Evolutionary conservation across 345 rosid species (phyloP).

Genomic region (Triadica sebifera): DNA sequence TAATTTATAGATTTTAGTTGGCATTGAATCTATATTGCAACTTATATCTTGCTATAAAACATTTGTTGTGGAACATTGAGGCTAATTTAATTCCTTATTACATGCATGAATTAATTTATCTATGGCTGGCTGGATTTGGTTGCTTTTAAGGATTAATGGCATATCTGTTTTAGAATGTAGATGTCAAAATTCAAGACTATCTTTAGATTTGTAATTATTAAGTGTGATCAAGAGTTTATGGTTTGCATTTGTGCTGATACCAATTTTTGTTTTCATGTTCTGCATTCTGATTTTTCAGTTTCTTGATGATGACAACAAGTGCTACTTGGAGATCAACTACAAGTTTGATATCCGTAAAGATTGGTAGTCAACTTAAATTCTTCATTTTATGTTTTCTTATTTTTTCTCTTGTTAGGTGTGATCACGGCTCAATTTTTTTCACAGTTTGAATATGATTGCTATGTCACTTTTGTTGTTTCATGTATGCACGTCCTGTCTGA

Average conservation of each 20-base stretch:
- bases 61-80: no score
- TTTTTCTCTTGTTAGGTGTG: neutral
- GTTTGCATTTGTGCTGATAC: neutral
- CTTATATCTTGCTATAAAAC: no score
- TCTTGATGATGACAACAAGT: conserved; percentile 77
- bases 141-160: no score
- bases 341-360: conserved; percentile 83
- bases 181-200: neutral
- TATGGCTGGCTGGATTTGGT: no score
- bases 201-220: neutral
- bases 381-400: neutral
- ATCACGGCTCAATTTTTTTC: conserved; percentile 7
- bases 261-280: conserved; percentile 1
- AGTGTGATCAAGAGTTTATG: neutral
- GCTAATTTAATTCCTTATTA: neutral
- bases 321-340: conserved; percentile 88
- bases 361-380: conserved; percentile 34
- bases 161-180: no score
- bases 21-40: no score
- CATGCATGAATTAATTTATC: neutral
- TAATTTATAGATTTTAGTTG: no score
- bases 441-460: conserved; percentile 13
- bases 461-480: conserved; percentile 10
- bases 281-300: conserved; percentile 45
- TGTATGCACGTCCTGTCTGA: neutral